phyloP scores from a whole-genome alignment of 371 early-diverging fungal species.

The Cokeromyces recurvatus region DNA sequence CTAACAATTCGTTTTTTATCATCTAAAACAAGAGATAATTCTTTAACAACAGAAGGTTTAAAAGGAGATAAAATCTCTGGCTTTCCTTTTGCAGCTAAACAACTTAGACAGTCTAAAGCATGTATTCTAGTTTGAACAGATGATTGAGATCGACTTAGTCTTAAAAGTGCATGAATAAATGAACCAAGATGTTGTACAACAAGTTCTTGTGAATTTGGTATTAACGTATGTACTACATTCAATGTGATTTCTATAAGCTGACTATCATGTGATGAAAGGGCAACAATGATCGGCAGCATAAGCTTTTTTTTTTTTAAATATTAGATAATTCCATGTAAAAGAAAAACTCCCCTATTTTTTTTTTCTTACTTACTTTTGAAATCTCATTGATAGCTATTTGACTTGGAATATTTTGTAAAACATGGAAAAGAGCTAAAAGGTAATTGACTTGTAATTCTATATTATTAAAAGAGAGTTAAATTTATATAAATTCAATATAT shows the following conservation, averaged over 20 bases:
- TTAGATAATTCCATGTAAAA: no score
- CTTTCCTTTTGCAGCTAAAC: slow-evolving; percentile 8
- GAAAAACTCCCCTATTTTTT: neutral
- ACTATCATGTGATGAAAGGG: slow-evolving; percentile 19
- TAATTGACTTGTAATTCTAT: slow-evolving; percentile 40
- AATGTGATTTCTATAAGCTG: slow-evolving; percentile 16
- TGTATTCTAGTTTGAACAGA: slow-evolving; percentile 42
- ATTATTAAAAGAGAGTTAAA: no score
- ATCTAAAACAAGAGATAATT: slow-evolving; percentile 60
- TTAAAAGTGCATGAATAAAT: slow-evolving; percentile 22
- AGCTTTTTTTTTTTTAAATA: slow-evolving; percentile 12
- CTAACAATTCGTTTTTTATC: slow-evolving; percentile 86
- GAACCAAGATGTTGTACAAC: slow-evolving; percentile 15
- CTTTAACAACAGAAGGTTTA: slow-evolving; percentile 55
- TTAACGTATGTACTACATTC: slow-evolving; percentile 17
- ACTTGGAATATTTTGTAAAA: slow-evolving; percentile 69
- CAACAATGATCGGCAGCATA: slow-evolving; percentile 22
- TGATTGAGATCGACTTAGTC: slow-evolving; percentile 9
- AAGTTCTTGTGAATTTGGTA: slow-evolving; percentile 12
- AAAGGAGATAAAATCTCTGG: slow-evolving; percentile 17
- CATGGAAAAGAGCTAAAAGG: slow-evolving; percentile 63
- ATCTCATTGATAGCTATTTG: slow-evolving; percentile 66
- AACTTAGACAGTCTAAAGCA: slow-evolving; percentile 60
- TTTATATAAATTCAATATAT: no score
- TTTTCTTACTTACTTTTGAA: slow-evolving; percentile 45